Evolutionary conservation across 2,329 filamentous ascomycete species (phyloP).

Genomic region (Fusarium sororula): DNA sequence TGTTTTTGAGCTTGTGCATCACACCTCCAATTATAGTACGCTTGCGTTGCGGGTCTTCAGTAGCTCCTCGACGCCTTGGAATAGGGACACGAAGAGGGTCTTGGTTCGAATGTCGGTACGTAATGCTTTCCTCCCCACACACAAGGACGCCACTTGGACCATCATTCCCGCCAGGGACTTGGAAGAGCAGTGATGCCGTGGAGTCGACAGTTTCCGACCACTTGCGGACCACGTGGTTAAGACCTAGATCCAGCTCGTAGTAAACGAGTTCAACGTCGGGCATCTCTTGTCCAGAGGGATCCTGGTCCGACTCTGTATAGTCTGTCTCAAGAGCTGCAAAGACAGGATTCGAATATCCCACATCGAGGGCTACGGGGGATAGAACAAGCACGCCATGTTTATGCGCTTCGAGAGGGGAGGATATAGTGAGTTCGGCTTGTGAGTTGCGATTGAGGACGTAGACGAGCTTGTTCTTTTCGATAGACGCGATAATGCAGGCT

Average conservation of each 20-base stretch:
- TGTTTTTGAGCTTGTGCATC: conserved; percentile 91
- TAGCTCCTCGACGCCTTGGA: conserved; percentile 83
- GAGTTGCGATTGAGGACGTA: conserved; percentile 97
- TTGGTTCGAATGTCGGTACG: conserved; percentile 95
- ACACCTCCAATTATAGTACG: conserved; percentile 87
- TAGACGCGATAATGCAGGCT: conserved; percentile 90
- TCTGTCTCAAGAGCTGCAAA: conserved; percentile 97
- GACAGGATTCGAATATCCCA: conserved; percentile 95
- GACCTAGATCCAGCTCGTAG: conserved; percentile 94
- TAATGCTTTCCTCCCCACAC: conserved; percentile 93
- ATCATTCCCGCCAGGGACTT: conserved; percentile 92
- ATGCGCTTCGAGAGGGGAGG: conserved; percentile 94
- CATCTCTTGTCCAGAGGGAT: conserved; percentile 82
- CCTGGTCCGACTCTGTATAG: conserved; percentile 89
- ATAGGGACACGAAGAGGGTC: conserved; percentile 89
- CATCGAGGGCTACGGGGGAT: conserved; percentile 86
- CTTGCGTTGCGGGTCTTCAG: conserved; percentile 91
- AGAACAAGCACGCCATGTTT: conserved; percentile 91
- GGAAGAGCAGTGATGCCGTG: conserved; percentile 88
- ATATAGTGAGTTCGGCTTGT: conserved; percentile 96
- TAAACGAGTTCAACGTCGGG: conserved; percentile 92
- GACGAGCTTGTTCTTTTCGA: conserved; percentile 99
- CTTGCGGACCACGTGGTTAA: conserved; percentile 98
- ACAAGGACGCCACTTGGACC: conserved; percentile 95
- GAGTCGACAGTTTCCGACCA: conserved; percentile 96